These are phyloP conservation scores for Naganishia vishniacii DNA, from an alignment of 768 basidiomycete species.

Conservation along the genomic window DNA sequence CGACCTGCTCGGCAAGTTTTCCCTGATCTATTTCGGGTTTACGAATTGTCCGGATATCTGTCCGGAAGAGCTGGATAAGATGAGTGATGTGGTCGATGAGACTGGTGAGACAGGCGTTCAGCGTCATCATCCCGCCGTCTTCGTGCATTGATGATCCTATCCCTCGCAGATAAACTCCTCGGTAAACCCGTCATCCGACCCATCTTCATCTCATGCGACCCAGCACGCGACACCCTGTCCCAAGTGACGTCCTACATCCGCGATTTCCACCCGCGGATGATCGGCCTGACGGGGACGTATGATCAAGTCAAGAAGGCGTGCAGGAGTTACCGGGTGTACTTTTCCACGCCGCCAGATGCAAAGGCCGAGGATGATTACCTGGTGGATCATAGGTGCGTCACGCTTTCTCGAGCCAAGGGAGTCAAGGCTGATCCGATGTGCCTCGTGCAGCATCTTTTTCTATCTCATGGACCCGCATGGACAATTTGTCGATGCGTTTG, in stretches of 20 bases:
- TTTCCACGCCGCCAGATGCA: slow-evolving; percentile 80
- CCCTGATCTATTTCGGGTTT: slow-evolving; percentile 84
- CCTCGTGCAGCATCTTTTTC: slow-evolving; percentile 82
- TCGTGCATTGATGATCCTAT: not conserved
- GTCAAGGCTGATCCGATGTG: too few relatives aligned
- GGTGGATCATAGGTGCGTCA: slow-evolving; percentile 60
- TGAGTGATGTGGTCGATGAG: slow-evolving; percentile 66
- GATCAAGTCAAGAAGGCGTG: slow-evolving; percentile 76
- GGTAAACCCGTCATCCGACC: slow-evolving; percentile 69
- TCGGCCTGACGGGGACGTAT: slow-evolving; percentile 85
- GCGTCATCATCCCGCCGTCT: slow-evolving; percentile 60
- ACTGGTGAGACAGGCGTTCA: slow-evolving; percentile 57
- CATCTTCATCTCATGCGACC: slow-evolving; percentile 93
- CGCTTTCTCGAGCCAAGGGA: too few relatives aligned
- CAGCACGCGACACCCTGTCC: slow-evolving; percentile 70
- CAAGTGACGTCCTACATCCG: slow-evolving; percentile 40
- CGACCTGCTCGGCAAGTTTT: slow-evolving; percentile 83
- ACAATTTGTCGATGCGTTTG: slow-evolving; percentile 92
- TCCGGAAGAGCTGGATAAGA: slow-evolving; percentile 94
- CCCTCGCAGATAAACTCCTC: slow-evolving; percentile 60
- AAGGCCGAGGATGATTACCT: slow-evolving; percentile 81
- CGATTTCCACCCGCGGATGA: slow-evolving; percentile 87
- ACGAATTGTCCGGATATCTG: slow-evolving; percentile 99
- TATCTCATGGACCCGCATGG: slow-evolving; percentile 97
- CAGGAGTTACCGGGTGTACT: slow-evolving; percentile 95